phyloP scores from a whole-genome alignment of 2,329 filamentous ascomycete species.

The Colletotrichum navitas region DNA sequence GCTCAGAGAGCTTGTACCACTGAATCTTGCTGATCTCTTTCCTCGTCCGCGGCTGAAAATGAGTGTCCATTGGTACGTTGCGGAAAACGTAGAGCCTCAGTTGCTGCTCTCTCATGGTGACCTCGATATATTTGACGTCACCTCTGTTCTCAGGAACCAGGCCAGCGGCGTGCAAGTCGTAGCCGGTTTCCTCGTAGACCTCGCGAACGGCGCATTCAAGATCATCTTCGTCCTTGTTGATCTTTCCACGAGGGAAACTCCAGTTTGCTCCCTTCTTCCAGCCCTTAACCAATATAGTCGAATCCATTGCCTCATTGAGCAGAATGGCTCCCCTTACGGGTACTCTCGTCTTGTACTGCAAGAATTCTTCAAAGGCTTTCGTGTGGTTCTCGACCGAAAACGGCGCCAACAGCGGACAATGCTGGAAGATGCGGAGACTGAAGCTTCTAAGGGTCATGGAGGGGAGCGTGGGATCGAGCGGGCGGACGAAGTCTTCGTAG shows the following conservation, averaged over 20 bases:
- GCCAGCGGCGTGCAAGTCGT: conserved; percentile 81
- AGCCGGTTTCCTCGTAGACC: conserved; percentile 96
- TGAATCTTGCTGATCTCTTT: conserved; percentile 98
- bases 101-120: conserved; percentile 92
- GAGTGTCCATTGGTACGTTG: conserved; percentile 85
- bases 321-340: conserved; percentile 95
- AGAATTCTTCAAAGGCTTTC: conserved; percentile 89
- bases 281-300: conserved; percentile 92
- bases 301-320: conserved; percentile 94
- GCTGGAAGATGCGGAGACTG: conserved; percentile 90
- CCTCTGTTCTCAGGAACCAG: conserved; percentile 76
- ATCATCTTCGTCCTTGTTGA: conserved; percentile 97
- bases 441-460: conserved; percentile 88
- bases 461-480: conserved; percentile 85
- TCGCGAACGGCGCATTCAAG: conserved; percentile 94
- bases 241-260: conserved; percentile 97
- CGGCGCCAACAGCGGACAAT: conserved; percentile 87
- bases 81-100: conserved; percentile 93
- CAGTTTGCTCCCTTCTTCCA: conserved; percentile 98
- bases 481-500: conserved; percentile 99
- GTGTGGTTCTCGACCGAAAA: conserved; percentile 84
- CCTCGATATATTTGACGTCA: conserved; percentile 85
- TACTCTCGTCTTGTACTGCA: conserved; percentile 93
- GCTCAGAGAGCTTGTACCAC: conserved; percentile 92
- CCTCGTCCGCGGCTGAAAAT: conserved; percentile 89